Conservation (phyloP, 2,329 filamentous ascomycete species). For the Aspergillus glaucus region DNA sequence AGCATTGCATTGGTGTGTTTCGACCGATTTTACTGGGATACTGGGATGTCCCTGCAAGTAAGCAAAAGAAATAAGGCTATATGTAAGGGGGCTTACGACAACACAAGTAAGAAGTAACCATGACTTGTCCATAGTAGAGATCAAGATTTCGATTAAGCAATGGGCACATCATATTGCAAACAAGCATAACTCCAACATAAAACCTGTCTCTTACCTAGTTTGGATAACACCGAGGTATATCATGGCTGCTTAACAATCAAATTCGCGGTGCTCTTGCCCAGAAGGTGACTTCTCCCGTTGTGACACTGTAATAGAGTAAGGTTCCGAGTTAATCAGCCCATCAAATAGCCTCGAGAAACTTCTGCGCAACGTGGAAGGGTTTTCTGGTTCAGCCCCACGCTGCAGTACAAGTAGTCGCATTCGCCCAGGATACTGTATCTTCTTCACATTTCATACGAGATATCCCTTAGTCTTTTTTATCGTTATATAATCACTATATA, state of each 20-base stretch:
- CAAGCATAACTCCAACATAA: background rate
- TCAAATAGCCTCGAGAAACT: conserved; percentile 17
- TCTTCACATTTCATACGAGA: background rate
- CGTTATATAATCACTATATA: background rate
- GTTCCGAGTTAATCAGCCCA: background rate
- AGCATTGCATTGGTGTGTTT: too few relatives aligned
- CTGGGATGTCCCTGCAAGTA: too few relatives aligned
- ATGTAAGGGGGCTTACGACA: too few relatives aligned
- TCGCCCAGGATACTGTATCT: background rate
- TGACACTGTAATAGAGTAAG: conserved; percentile 2
- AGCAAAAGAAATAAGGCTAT: too few relatives aligned
- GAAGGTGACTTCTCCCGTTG: conserved; percentile 18
- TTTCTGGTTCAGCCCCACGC: conserved; percentile 7
- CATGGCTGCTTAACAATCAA: conserved; percentile 17
- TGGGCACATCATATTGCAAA: background rate
- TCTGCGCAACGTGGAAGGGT: conserved; percentile 12
- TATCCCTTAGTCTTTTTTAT: too few relatives aligned
- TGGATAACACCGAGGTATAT: background rate
- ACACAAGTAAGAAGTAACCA: too few relatives aligned
- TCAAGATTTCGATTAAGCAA: background rate
- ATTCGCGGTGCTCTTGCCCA: conserved; percentile 21
- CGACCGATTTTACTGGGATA: too few relatives aligned
- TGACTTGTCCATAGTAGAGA: too few relatives aligned
- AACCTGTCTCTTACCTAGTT: too few relatives aligned
- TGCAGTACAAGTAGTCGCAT: background rate